Evolutionary conservation across 192 early-diverging fungal species (phyloP).

Genomic region (Backusella circina): DNA sequence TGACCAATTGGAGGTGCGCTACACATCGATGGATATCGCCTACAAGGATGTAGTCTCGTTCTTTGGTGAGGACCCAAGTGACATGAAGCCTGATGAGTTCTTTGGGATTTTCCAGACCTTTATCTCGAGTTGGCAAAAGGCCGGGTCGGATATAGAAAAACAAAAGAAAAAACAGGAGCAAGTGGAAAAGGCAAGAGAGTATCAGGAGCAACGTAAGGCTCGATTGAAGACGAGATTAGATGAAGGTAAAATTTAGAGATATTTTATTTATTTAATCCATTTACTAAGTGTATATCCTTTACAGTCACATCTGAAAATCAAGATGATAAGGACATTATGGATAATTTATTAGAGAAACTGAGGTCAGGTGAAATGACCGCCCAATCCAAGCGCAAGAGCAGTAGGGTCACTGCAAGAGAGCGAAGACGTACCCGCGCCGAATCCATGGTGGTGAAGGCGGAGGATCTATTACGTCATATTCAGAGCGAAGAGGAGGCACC

Average conservation of each 20-base stretch:
- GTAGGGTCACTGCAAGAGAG: slow-evolving; percentile 19
- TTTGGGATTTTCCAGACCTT: slow-evolving; percentile 86
- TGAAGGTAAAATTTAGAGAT: neutral
- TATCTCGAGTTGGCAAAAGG: slow-evolving; percentile 63
- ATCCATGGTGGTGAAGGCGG: slow-evolving; percentile 37
- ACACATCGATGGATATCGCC: slow-evolving; percentile 64
- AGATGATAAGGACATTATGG: slow-evolving; percentile 75
- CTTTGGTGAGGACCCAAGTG: slow-evolving; percentile 70
- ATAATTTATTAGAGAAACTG: slow-evolving; percentile 70
- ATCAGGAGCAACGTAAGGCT: slow-evolving; percentile 30
- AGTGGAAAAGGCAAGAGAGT: slow-evolving; percentile 27
- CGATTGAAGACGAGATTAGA: slow-evolving; percentile 4
- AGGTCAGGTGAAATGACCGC: slow-evolving; percentile 61
- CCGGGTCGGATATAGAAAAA: slow-evolving; percentile 42
- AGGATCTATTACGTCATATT: slow-evolving; percentile 38
- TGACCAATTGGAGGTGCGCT: slow-evolving; percentile 54
- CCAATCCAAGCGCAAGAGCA: slow-evolving; percentile 25
- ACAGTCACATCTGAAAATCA: slow-evolving; percentile 32
- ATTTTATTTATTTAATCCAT: slow-evolving; percentile 2
- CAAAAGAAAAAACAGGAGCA: slow-evolving; percentile 37
- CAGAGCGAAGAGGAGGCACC: slow-evolving; percentile 39
- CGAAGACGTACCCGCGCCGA: slow-evolving; percentile 24
- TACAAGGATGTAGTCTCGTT: slow-evolving; percentile 71
- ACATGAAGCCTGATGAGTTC: slow-evolving; percentile 81
- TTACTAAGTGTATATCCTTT: neutral